Base-by-base conservation (phyloP, 2,329 filamentous ascomycete genomes). In the Penicillium sp. region DNA sequence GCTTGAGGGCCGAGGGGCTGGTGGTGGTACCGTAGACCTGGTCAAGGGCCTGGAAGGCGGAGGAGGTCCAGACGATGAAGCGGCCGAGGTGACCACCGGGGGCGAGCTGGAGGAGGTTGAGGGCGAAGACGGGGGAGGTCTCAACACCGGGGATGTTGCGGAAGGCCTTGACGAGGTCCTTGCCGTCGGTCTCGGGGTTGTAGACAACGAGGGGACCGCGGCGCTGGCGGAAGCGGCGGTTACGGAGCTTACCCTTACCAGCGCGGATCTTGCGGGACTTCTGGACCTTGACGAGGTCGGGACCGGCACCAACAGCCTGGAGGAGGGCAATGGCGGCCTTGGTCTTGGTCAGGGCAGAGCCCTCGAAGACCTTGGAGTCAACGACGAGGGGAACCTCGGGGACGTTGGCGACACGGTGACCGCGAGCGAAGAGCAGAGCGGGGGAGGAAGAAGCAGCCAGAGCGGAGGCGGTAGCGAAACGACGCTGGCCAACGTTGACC, bases 91-190 rank as follows among this genome's bases (percentile, higher is more conserved):
- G 94, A 73, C 94, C 95, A 85, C 94, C 94, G 69, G 94, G 94
- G 67, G 94, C 94, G 76, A 99, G 91, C 86, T 99, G 94, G 78
- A 99, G 91, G 73, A 97, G 92, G 87, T 97, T 97, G 73, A 99
- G 87, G 65, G 91, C 83, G 81, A 88, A 92, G 79, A 97, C 92
- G 68, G 92, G 88, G 75, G 85, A 92, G 66, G 92, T 96, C 89
- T 99, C 94, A 68, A 97, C 92, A 82, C 94, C 94, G 73, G 94
- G 87, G 75, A 99, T 89, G 88, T 99, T 99, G 85, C 94, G 92
- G 90, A 97, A 97, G 72, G 92, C 93, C 75, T 84, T 86, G 76
- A 93, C 84, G 67, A 99, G 87, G 77, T 95, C 89, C 83, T 92
- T 95, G 82, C 94, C 92, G 76, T 99, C 95, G 74, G 88, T 85